Base-by-base conservation (phyloP, 129 eudicot species). In the Artemisia annua region DNA sequence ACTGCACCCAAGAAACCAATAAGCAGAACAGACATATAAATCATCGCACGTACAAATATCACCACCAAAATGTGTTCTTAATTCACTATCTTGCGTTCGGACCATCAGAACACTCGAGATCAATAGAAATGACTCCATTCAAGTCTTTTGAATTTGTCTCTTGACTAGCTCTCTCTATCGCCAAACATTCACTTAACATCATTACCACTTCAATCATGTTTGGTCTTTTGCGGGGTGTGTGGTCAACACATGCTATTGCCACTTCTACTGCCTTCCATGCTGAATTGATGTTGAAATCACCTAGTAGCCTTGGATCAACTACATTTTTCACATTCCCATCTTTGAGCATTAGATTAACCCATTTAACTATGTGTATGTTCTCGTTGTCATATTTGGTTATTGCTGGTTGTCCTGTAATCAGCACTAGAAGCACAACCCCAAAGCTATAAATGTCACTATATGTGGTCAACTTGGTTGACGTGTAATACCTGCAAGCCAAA, bases 401-500 rank as follows among this genome's bases (percentile, higher is more conserved):
- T 70, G 84, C 84, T 44, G 75, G 75, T 16, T 66, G 66, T 43
- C 84, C 71, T 64, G 87, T 65, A 20, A 71, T 35, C 14, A 74
- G 2, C 54, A 49, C 71, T 16, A 74, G 12, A 18, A 74, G 71
- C 50, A 63, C 54, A 15, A 83, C 75, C 69, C 84, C 84, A 59
- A 69, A 79, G 65, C 87, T 71, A 66, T 83, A 83, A 4, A 82
- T 80, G 14, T 82, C 86, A 48, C 86, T 77, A 60, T 82, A 68
- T 57, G 73, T 80, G 0, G 77, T 83, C 75, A 83, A 57, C 53
- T 74, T 63, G 64, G 13, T 66, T 56, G 78, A 54, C 24, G 59
- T 70, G 68, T 51, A 75, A 57, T 79, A 83, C 78, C 87, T 83
- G 44, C 48, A 70, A 56, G 2, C 22, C 53, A 18, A 11, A 57